A percentile compares a stretch with the other conserved stretches of the same genome.
phyloP scores from a whole-genome alignment of 345 rosid species.

The Triadica sebifera region DNA sequence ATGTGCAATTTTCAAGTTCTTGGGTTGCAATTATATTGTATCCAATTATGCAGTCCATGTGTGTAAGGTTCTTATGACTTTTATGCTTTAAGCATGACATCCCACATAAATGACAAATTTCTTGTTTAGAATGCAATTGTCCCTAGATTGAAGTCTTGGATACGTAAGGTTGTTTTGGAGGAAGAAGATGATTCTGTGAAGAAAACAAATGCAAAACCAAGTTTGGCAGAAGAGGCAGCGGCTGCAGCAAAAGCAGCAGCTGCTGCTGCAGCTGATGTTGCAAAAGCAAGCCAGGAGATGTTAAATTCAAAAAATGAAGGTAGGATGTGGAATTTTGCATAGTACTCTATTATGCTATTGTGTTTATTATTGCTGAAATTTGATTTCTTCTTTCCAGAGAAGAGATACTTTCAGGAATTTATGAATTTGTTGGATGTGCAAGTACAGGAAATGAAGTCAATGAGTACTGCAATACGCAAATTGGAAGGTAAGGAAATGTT shows the following conservation, averaged over 20 bases:
- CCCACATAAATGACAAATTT: constrained; percentile 17
- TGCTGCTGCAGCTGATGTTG: constrained; percentile 84
- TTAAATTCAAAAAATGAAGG: constrained; percentile 69
- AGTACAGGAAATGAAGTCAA: constrained; percentile 80
- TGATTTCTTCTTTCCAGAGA: constrained; percentile 51
- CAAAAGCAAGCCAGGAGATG: constrained; percentile 85
- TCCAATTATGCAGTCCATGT: not conserved
- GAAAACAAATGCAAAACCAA: constrained; percentile 55
- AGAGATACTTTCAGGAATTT: constrained; percentile 56
- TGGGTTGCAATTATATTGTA: constrained; percentile 6
- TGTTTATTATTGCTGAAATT: constrained; percentile 9
- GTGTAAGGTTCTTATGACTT: not conserved
- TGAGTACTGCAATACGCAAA: constrained; percentile 57
- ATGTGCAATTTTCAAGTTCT: not conserved
- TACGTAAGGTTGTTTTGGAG: constrained; percentile 69
- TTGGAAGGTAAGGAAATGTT: constrained; percentile 60
- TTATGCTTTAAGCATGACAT: constrained; percentile 1
- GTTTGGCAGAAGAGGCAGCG: constrained; percentile 84
- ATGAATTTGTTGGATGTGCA: constrained; percentile 63
- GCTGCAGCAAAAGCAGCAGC: constrained; percentile 94
- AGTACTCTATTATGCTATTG: constrained; percentile 2
- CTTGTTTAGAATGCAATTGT: constrained; percentile 65
- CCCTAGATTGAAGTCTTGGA: constrained; percentile 87
- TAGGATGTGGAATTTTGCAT: constrained; percentile 11
- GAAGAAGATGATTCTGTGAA: constrained; percentile 57